Evolutionary conservation across 768 basidiomycete genomes (phyloP).

Genomic region (Tulasnella sp.): DNA sequence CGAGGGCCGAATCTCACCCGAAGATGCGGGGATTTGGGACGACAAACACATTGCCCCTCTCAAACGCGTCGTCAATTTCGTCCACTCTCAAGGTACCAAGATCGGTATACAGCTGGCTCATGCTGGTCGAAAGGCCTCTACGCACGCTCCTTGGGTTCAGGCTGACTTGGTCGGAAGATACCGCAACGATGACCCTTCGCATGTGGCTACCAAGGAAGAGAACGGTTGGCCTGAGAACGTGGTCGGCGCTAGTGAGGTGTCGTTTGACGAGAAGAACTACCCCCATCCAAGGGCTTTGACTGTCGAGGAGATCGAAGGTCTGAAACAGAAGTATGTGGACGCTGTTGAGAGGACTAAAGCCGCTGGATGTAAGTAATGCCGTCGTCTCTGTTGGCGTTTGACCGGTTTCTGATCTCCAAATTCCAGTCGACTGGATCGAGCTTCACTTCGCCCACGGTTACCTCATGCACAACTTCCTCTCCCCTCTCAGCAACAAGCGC

Average conservation of each 20-base stretch:
- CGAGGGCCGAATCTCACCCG: conserved; percentile 66
- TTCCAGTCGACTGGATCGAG: conserved; percentile 61
- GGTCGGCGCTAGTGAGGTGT: conserved; percentile 50
- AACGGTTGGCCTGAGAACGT: conserved; percentile 69
- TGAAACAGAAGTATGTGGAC: conserved; percentile 54
- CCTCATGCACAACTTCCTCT: conserved; percentile 58
- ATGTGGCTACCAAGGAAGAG: conserved; percentile 43
- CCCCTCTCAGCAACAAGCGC: conserved; percentile 66
- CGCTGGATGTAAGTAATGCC: conserved; percentile 49
- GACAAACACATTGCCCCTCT: conserved; percentile 67
- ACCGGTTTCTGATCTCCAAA: not conserved
- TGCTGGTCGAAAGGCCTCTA: conserved; percentile 64
- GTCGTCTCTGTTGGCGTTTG: not conserved
- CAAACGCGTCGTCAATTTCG: conserved; percentile 64
- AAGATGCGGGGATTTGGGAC: conserved; percentile 69
- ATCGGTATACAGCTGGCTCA: conserved; percentile 70
- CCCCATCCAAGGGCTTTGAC: conserved; percentile 55
- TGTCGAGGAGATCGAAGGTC: conserved; percentile 43
- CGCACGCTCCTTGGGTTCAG: conserved; percentile 59
- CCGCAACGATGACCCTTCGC: conserved; percentile 22
- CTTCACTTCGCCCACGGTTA: conserved; percentile 68
- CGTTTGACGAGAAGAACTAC: conserved; percentile 43
- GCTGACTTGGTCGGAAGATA: conserved; percentile 22
- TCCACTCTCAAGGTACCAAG: conserved; percentile 56
- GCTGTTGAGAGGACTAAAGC: conserved; percentile 48